Conservation (phyloP, 495 filamentous ascomycete species). For the Penicillium diatomitis region DNA sequence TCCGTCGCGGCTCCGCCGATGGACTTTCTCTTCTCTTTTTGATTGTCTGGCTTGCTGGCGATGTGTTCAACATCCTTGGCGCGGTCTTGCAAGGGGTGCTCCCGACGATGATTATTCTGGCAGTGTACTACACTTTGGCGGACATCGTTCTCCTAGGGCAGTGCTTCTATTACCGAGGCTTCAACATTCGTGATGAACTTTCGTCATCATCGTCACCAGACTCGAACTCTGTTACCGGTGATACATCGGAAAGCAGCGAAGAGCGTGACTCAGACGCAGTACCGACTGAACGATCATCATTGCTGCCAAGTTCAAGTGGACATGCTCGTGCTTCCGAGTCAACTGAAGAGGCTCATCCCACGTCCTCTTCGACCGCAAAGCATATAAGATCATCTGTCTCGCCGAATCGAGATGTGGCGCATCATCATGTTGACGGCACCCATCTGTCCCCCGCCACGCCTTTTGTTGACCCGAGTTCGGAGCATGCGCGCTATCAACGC, state of each 20-base stretch:
- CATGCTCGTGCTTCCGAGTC: slow-evolving; percentile 9
- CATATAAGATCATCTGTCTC: slow-evolving; percentile 22
- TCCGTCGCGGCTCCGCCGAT: slow-evolving; percentile 75
- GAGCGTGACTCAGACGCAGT: slow-evolving; percentile 8
- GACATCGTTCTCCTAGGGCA: slow-evolving; percentile 81
- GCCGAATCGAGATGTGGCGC: slow-evolving; percentile 24
- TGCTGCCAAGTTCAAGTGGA: slow-evolving; percentile 20
- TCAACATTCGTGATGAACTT: slow-evolving; percentile 54
- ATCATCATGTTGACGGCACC: slow-evolving; percentile 42
- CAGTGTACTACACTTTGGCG: slow-evolving; percentile 90
- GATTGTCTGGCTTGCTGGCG: slow-evolving; percentile 80
- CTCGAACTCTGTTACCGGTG: not conserved
- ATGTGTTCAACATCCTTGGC: slow-evolving; percentile 95
- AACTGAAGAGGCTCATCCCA: not conserved
- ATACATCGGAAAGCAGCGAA: slow-evolving; percentile 7
- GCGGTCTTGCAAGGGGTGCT: slow-evolving; percentile 88
- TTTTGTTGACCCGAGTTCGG: slow-evolving; percentile 34
- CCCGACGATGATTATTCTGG: slow-evolving; percentile 93
- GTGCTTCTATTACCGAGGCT: slow-evolving; percentile 89
- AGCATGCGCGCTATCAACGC: slow-evolving; percentile 9
- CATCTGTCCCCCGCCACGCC: slow-evolving; percentile 79
- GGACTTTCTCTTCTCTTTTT: slow-evolving; percentile 86
- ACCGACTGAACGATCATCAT: slow-evolving; percentile 25
- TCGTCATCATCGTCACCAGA: slow-evolving; percentile 15
- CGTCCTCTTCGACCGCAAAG: slow-evolving; percentile 2